Conservation (phyloP, 2,329 filamentous ascomycete genomes). For the Alternaria solani region DNA sequence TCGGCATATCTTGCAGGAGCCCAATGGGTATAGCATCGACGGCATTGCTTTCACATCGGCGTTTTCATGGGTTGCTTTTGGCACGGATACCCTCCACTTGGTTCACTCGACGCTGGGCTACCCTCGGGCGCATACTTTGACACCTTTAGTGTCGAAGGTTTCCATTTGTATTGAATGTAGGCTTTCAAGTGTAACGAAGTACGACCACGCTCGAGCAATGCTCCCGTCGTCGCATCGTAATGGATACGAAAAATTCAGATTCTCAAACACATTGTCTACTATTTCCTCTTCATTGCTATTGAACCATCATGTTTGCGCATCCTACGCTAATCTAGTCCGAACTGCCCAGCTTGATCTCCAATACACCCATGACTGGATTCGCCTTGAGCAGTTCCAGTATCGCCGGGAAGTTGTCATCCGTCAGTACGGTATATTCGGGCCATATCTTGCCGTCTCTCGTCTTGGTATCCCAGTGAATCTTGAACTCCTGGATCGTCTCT, state of each 20-base stretch:
- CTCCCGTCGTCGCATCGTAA: background rate
- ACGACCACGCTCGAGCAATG: background rate
- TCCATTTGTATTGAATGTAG: constrained; percentile 5
- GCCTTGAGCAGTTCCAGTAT: constrained; percentile 40
- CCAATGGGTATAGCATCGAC: background rate
- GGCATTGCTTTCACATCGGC: constrained; percentile 20
- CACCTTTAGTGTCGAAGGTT: background rate
- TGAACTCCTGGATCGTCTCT: constrained; percentile 41
- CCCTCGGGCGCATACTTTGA: background rate
- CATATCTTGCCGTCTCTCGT: constrained; percentile 42
- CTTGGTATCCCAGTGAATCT: constrained; percentile 42
- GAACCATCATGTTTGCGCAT: background rate
- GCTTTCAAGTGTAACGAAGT: constrained; percentile 4
- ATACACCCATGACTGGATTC: constrained; percentile 37
- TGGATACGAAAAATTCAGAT: background rate
- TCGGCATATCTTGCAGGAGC: background rate
- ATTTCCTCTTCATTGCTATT: background rate
- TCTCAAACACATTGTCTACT: background rate
- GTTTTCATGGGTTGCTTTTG: constrained; percentile 24
- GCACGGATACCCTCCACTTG: constrained; percentile 47
- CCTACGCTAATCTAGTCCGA: background rate
- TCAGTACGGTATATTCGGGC: constrained; percentile 47
- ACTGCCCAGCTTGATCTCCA: constrained; percentile 45
- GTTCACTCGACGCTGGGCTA: constrained; percentile 8
- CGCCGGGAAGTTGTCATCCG: constrained; percentile 41